phyloP scores from a whole-genome alignment of 1,284 basidiomycete genomes.

The Sporisorium graminicola region DNA sequence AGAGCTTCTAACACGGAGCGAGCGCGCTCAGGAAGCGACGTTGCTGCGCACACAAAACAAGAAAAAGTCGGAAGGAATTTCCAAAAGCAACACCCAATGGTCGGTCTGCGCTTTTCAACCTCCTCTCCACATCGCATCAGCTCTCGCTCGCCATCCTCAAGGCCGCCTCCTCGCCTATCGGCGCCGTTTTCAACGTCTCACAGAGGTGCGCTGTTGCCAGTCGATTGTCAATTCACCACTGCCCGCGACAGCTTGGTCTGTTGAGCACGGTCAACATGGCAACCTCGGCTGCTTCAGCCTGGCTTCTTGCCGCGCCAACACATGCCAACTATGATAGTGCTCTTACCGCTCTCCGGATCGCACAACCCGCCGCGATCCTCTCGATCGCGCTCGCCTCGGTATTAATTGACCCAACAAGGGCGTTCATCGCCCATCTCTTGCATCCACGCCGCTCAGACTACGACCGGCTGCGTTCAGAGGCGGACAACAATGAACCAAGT shows the following conservation, averaged over 20 bases:
- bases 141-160: background rate
- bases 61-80: background rate
- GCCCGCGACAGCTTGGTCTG: background rate
- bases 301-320: slow-evolving; percentile 20
- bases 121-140: slow-evolving; percentile 1
- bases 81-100: background rate
- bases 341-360: slow-evolving; percentile 43
- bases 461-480: slow-evolving; percentile 34
- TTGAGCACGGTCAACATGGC: background rate
- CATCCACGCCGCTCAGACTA: slow-evolving; percentile 36
- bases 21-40: background rate
- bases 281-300: slow-evolving; percentile 4
- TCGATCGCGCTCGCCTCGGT: slow-evolving; percentile 44
- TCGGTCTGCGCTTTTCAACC: background rate
- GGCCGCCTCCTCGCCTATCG: background rate
- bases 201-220: background rate
- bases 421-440: slow-evolving; percentile 18
- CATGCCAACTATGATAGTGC: slow-evolving; percentile 31
- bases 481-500: slow-evolving; percentile 13
- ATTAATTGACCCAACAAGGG: slow-evolving; percentile 33
- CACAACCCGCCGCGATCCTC: slow-evolving; percentile 48
- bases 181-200: background rate
- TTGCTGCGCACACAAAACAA: background rate
- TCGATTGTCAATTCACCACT: too few relatives aligned
- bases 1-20: too few relatives aligned